Evolutionary conservation across 108 stramenopile genomes (phyloP).

Genomic region (Schizochytrium sp.): DNA sequence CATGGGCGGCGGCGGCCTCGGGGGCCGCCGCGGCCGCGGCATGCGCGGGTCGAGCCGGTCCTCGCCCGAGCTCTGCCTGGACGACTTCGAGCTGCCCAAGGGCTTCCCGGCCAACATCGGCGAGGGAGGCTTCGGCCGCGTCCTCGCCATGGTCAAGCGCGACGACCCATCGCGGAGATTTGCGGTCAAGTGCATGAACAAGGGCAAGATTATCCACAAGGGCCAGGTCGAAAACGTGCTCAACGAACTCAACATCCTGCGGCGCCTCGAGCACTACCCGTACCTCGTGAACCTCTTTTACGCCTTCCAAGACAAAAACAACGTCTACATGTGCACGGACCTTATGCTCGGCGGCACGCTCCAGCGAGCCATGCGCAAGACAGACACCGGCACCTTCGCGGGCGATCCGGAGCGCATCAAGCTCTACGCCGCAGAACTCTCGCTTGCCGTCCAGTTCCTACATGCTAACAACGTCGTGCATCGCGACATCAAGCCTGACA

Average conservation of each 20-base stretch:
- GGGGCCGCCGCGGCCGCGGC: background rate
- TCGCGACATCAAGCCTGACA: constrained; percentile 1
- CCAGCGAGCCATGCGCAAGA: background rate
- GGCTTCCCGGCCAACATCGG: constrained; percentile 5
- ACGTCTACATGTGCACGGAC: background rate
- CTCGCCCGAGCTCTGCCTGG: background rate
- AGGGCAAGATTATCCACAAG: background rate
- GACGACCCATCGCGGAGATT: background rate
- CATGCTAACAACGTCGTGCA: background rate
- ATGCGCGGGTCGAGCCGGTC: background rate
- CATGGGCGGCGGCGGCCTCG: background rate
- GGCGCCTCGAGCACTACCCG: constrained; percentile 5
- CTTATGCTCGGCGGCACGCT: constrained; percentile 14
- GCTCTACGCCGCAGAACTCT: background rate
- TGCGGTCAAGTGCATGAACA: constrained; percentile 15
- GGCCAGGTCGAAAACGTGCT: background rate
- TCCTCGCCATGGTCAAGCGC: background rate
- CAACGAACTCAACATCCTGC: background rate
- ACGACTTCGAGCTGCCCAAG: background rate
- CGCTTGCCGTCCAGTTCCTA: constrained; percentile 1
- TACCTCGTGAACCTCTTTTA: constrained; percentile 13
- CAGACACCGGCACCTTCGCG: background rate
- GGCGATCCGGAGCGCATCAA: background rate
- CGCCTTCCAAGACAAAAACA: background rate
- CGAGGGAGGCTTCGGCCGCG: constrained; percentile 5